A percentile compares a stretch with the other conserved stretches of the same genome.
Conservation (phyloP, 495 filamentous ascomycete genomes). For the Trichoderma gamsii region DNA sequence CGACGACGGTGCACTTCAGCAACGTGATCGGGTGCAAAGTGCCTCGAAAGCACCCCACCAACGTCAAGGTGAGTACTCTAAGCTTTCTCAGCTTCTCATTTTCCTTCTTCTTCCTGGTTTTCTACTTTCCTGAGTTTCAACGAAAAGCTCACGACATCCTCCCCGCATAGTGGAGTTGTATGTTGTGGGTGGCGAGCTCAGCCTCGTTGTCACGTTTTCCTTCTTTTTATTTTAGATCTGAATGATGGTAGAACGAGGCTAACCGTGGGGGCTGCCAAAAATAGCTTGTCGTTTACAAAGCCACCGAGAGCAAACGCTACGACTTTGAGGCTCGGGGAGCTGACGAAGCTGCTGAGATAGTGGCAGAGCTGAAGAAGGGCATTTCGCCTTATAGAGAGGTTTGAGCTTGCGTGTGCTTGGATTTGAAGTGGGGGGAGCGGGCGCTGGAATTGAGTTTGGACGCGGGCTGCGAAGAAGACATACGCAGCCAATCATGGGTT, state of each 20-base stretch:
- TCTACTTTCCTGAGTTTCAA: neutral
- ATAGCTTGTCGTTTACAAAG: conserved; percentile 69
- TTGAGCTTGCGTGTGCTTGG: conserved; percentile 5
- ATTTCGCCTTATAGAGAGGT: conserved; percentile 47
- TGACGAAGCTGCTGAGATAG: conserved; percentile 81
- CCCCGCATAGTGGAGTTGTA: neutral
- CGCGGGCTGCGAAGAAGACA: neutral
- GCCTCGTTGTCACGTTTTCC: neutral
- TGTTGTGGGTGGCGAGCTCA: neutral
- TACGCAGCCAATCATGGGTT: neutral
- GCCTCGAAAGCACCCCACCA: conserved; percentile 80
- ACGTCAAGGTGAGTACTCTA: conserved; percentile 61
- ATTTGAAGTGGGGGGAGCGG: neutral
- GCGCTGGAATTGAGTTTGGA: neutral
- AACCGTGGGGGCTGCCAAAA: neutral
- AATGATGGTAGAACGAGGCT: neutral
- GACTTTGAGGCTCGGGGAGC: conserved; percentile 85
- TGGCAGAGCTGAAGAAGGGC: conserved; percentile 75
- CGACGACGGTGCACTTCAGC: conserved; percentile 84
- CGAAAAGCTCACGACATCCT: neutral
- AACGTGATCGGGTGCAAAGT: conserved; percentile 93
- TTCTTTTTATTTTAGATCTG: neutral
- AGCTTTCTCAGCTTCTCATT: neutral
- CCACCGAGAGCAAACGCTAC: conserved; percentile 86
- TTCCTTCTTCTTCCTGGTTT: neutral